Percentiles rank a stretch among this genome's conserved stretches.
Conservation (phyloP, 139 green algal species). For the Tetradesmus obliquus region DNA sequence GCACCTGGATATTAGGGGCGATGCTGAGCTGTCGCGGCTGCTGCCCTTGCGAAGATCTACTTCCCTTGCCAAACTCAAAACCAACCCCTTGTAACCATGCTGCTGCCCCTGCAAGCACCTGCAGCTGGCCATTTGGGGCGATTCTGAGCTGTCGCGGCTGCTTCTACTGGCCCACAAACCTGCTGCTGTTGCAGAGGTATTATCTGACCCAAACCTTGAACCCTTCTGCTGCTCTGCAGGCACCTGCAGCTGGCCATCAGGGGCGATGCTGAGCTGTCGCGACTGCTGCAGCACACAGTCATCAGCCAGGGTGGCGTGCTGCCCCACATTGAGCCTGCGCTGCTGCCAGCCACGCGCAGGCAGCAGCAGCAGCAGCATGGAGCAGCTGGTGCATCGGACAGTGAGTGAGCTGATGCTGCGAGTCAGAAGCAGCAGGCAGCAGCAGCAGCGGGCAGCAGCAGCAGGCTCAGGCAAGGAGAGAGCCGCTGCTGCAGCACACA, state of each 20-base stretch:
- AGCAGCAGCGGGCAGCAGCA: neutral
- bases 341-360: neutral
- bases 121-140: slow-evolving; percentile 66
- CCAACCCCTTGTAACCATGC: neutral
- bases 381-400: too few species aligned
- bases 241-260: slow-evolving; percentile 92
- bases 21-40: neutral
- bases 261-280: slow-evolving; percentile 94
- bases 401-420: neutral
- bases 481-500: slow-evolving; percentile 85
- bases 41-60: neutral
- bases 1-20: too few species aligned
- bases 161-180: neutral
- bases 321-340: slow-evolving; percentile 20
- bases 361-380: slow-evolving; percentile 13
- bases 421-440: neutral
- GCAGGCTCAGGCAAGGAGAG: too few species aligned
- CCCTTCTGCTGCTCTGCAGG: neutral
- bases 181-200: too few species aligned
- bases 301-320: slow-evolving; percentile 12
- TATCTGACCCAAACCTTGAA: too few species aligned
- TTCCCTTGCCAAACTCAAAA: too few species aligned
- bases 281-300: slow-evolving; percentile 80
- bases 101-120: neutral
- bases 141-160: neutral